Evolutionary conservation across 192 early-diverging fungal genomes (phyloP).

Genomic region (Mortierella claussenii): DNA sequence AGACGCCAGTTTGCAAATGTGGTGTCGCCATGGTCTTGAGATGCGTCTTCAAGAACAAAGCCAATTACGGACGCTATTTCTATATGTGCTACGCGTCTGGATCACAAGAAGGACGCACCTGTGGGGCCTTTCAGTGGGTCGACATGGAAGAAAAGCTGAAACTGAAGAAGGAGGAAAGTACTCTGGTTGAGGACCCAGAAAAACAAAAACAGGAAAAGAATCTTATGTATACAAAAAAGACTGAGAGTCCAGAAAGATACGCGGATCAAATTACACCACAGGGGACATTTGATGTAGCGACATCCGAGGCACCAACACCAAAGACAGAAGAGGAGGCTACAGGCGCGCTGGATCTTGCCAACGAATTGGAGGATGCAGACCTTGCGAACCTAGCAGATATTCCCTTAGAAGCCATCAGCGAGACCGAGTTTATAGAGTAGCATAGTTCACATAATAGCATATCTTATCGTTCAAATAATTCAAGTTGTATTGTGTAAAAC

Average conservation of each 20-base stretch:
- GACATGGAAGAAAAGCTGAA: slow-evolving; percentile 43
- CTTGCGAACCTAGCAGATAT: not conserved
- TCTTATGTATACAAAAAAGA: too few relatives aligned
- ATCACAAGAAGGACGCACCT: slow-evolving; percentile 40
- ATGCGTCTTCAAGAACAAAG: slow-evolving; percentile 50
- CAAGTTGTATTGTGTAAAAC: too few relatives aligned
- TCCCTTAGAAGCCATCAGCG: slow-evolving; percentile 1
- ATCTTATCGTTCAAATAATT: too few relatives aligned
- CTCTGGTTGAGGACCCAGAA: too few relatives aligned
- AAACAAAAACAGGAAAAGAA: too few relatives aligned
- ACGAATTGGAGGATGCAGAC: slow-evolving; percentile 4
- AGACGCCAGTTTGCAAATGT: slow-evolving; percentile 52
- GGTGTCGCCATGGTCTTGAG: slow-evolving; percentile 50
- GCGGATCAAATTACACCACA: too few relatives aligned
- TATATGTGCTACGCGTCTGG: slow-evolving; percentile 56
- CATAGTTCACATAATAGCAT: not conserved
- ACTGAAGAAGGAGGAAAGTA: not conserved
- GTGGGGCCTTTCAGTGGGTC: slow-evolving; percentile 54
- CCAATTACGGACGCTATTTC: slow-evolving; percentile 54
- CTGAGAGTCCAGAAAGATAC: too few relatives aligned
- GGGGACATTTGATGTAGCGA: not conserved
- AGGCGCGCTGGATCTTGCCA: not conserved
- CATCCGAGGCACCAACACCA: too few relatives aligned
- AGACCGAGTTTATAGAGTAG: not conserved
- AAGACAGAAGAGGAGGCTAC: not conserved